These are phyloP conservation scores for Rhodosporidiobolus odoratus DNA, from an alignment of 768 basidiomycete genomes.

Conservation along the genomic window DNA sequence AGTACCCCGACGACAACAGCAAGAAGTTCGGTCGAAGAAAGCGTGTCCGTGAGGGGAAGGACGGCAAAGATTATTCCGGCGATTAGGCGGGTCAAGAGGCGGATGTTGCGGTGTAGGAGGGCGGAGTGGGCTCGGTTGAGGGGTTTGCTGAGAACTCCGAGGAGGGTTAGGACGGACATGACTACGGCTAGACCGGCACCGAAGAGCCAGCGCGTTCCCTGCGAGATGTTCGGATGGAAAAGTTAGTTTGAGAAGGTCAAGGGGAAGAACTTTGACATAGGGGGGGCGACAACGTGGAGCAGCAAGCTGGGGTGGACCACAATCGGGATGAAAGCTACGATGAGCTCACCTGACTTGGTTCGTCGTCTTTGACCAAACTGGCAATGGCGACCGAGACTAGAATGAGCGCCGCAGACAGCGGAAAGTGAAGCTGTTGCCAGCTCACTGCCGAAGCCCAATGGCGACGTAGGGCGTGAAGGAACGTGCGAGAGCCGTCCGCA, in stretches of 20 bases:
- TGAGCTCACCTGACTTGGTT: slow-evolving; percentile 26
- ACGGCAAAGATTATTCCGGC: slow-evolving; percentile 1
- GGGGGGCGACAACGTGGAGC: too few relatives aligned
- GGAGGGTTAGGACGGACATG: slow-evolving; percentile 34
- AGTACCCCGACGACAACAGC: slow-evolving; percentile 5
- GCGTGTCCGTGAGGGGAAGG: slow-evolving; percentile 11
- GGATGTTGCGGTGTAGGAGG: slow-evolving; percentile 2
- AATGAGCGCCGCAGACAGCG: slow-evolving; percentile 41
- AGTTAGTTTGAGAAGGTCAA: background rate
- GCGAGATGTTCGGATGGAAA: background rate
- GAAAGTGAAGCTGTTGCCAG: slow-evolving; percentile 41
- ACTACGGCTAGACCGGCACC: slow-evolving; percentile 40
- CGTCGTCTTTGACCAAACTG: slow-evolving; percentile 33
- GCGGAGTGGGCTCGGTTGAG: slow-evolving; percentile 15
- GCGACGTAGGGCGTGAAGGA: slow-evolving; percentile 23
- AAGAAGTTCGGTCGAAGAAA: background rate
- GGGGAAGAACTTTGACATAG: background rate
- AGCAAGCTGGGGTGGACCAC: too few relatives aligned
- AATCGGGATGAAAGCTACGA: background rate
- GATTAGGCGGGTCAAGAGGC: slow-evolving; percentile 1
- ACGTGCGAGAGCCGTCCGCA: slow-evolving; percentile 5
- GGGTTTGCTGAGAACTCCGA: slow-evolving; percentile 40
- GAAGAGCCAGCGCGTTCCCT: slow-evolving; percentile 41
- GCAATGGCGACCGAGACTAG: slow-evolving; percentile 42
- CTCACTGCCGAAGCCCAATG: slow-evolving; percentile 8